These are phyloP conservation scores for Mycosphaerella arachidis DNA, from an alignment of 2,329 filamentous ascomycete genomes.

Conservation along the genomic window DNA sequence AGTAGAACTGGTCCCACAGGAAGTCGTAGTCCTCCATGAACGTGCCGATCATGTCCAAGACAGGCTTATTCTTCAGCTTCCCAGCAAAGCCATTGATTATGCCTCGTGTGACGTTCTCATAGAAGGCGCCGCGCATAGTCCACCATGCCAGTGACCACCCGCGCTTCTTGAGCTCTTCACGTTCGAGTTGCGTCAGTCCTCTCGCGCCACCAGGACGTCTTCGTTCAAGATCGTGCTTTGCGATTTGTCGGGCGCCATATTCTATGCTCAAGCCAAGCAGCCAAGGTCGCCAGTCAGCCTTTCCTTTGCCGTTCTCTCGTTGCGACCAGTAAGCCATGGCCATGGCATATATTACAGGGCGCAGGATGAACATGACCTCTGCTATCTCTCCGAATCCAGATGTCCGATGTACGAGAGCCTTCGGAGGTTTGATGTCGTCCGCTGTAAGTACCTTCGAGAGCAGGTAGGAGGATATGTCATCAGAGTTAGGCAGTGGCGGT, in stretches of 20 bases:
- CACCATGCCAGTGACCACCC: conserved; percentile 94
- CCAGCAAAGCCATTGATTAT: conserved; percentile 66
- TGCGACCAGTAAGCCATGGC: conserved; percentile 65
- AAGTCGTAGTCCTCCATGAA: conserved; percentile 96
- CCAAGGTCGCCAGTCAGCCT: conserved; percentile 88
- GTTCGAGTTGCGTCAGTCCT: conserved; percentile 76
- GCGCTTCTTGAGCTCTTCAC: conserved; percentile 81
- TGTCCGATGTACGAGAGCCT: conserved; percentile 73
- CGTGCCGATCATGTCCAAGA: conserved; percentile 76
- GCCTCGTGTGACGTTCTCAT: conserved; percentile 76
- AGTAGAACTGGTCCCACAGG: conserved; percentile 97
- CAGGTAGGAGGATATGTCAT: conserved; percentile 82
- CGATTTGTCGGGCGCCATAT: conserved; percentile 81
- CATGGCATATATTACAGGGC: conserved; percentile 80
- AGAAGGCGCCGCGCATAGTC: conserved; percentile 93
- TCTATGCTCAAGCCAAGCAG: conserved; percentile 79
- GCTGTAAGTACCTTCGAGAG: conserved; percentile 86
- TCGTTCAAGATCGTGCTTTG: conserved; percentile 60
- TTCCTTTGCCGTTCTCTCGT: conserved; percentile 61
- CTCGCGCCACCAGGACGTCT: conserved; percentile 66
- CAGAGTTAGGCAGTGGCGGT: conserved; percentile 72
- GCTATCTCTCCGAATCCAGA: conserved; percentile 73
- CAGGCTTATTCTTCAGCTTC: conserved; percentile 65
- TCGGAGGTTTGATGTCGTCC: conserved; percentile 92
- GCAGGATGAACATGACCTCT: conserved; percentile 85